Base-by-base conservation (phyloP, 169 alveolate genomes). In the Babesia caballi region DNA sequence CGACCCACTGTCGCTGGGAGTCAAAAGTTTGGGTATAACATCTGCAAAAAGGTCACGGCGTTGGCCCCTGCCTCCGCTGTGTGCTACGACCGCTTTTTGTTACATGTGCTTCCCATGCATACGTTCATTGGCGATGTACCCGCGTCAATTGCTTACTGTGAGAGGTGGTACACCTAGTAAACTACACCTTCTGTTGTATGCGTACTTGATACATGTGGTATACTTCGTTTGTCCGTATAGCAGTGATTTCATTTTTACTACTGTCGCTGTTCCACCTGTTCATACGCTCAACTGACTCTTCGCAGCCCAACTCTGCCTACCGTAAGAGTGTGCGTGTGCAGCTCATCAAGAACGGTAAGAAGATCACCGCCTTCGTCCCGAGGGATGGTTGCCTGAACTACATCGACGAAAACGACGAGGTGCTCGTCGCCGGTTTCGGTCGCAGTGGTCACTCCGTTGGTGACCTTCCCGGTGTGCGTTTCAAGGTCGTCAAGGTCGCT, bases 371-470 rank as follows among this genome's bases (percentile, higher is more conserved):
- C 46, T 97, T 96, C 94, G 99, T 98, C 58, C 99, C 99, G 32
- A 94, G 98, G 82, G 99, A 95, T 83, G 99, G 99, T 91, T 97
- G 99, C 83, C 85, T 98, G 83, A 96, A 97, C 95, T 98, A 94
- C 96, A 93, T 97, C 72, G 99, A 97, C 84, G 99, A 98, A 90
- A 98, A 98, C 91, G 99, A 98, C 88, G 99, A 97, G 85, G 99
- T 96, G 38, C 95, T 97, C 58, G 98, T 98, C 40, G 96, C 99
- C 74, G 99, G 99, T 28, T 97, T 98, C 94, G 99, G 99, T 68
- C 97, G 99, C 82, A 89, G 95, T 69, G 99, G 99, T 57, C 99
- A 98, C 91, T 98, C 99, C 67, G 99, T 97, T 80, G 99, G 99
- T 68, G 99, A 98, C 93, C 89, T 98, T 84, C 99, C 99, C 57